Base-by-base conservation (phyloP, 2,329 filamentous ascomycete species). In the Cadophora sp. region DNA sequence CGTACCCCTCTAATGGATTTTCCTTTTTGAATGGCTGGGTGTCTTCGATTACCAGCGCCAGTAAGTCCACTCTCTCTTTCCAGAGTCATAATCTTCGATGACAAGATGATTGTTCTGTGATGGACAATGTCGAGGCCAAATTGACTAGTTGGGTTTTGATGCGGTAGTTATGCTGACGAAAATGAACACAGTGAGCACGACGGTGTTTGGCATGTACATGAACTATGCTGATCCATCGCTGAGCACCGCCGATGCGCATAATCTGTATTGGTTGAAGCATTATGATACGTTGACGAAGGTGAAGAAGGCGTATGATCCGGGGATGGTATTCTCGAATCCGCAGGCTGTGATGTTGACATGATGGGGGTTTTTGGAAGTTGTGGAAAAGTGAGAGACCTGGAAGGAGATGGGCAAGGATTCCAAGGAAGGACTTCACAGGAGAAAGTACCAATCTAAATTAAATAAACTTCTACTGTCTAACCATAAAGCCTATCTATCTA, bases 201-300 rank as follows among this genome's bases (percentile, higher is more conserved):
- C 66, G 7, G 61, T 47, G 8, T 66, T 69, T 45, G 69, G 69
- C 18, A 67, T 67, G 59, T 71, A 71, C 36, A 66, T 71, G 45
- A 71, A 71, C 33, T 71, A 71, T 36, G 69, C 69, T n/a, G 69
- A 71, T 20, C 61, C 69, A 16, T 58, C 65, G 3, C 60, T 71
- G 18, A 67, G 59, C 18, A 63, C 65, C 2, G 24, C 59, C n/a
- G 47, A 64, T 36, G 69, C 67, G 14, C 67, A 68, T 39, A 64
- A 61, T 18, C 6, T 39, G 1, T 71, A 71, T n/a, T 71, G 66
- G 66, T 18, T 71, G 48, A 36, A 47, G 1, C 67, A 71, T 22
- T 67, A 69, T 53, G 22, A 56, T 13, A 55, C 27, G 20, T 41
- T 71, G 24, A 41, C 62, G n/a, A 45, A 60, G 41, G 66, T 71